Base-by-base conservation (phyloP, 2,329 filamentous ascomycete genomes). In the Cladobotryum mycophilum region DNA sequence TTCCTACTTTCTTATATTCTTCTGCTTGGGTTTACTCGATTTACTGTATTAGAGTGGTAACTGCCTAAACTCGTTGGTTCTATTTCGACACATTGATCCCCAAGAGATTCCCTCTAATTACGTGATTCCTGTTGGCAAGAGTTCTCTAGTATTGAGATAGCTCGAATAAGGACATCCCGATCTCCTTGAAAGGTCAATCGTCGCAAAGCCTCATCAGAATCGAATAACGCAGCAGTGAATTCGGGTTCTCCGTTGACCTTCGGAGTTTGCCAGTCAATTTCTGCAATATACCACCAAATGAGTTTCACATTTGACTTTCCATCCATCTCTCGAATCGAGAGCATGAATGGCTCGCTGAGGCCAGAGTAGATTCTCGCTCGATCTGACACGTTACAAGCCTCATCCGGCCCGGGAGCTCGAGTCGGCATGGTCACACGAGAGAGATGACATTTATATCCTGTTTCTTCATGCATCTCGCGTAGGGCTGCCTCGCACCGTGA, bases 391-490 rank as follows among this genome's bases (percentile, higher is more conserved):
- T 56, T 7, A 11, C 14, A 36, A 4, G 42, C 36, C 35, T 45
- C 41, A 14, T 37, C 14, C 5, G 41, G 11, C 13, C 41, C 30
- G n/a, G 41, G 36, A 25, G 36, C 15, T 3, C 42, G 42, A 12
- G 41, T 35, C 18, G 20, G 14, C 25, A 50, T 14, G 12, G 33
- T 20, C 13, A 45, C 36, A 9, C 35, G 36, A 8, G 18, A n/a
- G 7, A 51, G 38, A n/a, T 15, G 22, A 25, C 49, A 51, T 18
- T 38, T 4, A 8, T 46, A 15, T 2, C 22, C 44, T 5, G 38
- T 57, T 43, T 58, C 55, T 41, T 58, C 50, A 9, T 36, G 36
- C 14, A 49, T 33, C 15, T 58, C 55, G 17, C 55, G 52, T 8
- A 58, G 22, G 7, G 54, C 56, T 1, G 57, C 51, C 4, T 45